phyloP scores from a whole-genome alignment of 192 early-diverging fungal species.

The Anaeromyces robustus region DNA sequence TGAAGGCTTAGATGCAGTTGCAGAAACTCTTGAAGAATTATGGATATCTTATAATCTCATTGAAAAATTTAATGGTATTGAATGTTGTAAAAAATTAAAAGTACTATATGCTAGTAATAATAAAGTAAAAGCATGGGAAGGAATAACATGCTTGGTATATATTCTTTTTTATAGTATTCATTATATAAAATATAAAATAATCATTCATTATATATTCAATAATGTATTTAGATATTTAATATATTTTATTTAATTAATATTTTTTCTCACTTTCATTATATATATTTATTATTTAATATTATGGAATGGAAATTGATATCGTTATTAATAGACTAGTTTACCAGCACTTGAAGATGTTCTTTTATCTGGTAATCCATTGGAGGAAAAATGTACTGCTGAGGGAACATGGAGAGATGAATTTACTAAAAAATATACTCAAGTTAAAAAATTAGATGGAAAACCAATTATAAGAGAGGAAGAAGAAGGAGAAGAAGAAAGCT shows the following conservation, averaged over 20 bases:
- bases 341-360: constrained; percentile 30
- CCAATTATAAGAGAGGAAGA: constrained; percentile 21
- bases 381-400: constrained; percentile 37
- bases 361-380: constrained; percentile 29
- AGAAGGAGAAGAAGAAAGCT: constrained; percentile 7
- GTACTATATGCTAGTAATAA: constrained; percentile 38
- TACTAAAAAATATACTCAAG: constrained; percentile 22
- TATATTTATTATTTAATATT: too few species aligned
- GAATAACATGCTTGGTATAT: constrained; percentile 16
- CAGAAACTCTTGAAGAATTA: constrained; percentile 37
- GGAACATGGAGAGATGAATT: constrained; percentile 31
- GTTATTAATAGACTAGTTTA: constrained; percentile 5
- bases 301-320: too few species aligned
- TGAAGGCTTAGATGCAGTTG: constrained; percentile 34
- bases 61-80: constrained; percentile 32
- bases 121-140: constrained; percentile 39
- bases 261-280: too few species aligned
- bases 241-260: too few species aligned
- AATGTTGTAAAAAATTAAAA: constrained; percentile 41
- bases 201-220: too few species aligned
- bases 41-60: constrained; percentile 39
- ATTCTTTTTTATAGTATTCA: not conserved
- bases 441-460: constrained; percentile 37
- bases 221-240: too few species aligned
- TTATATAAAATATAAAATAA: too few species aligned